Evolutionary conservation across 805 yeast species (phyloP).

Genomic region (Saturnispora silvae): DNA sequence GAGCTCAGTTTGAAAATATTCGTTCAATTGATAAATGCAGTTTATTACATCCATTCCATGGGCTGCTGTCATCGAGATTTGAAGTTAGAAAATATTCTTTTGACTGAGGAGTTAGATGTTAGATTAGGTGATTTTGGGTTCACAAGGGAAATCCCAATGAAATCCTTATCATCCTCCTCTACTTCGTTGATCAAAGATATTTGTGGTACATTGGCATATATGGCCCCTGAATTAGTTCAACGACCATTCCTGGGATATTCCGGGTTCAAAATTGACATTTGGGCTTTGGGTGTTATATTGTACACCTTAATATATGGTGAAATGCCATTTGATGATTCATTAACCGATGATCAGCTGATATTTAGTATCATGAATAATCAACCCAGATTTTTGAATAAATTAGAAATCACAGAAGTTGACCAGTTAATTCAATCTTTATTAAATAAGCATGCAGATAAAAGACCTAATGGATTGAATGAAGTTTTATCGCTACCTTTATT

Average conservation of each 20-base stretch:
- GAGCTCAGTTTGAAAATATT: constrained; percentile 45
- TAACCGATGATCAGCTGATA: constrained; percentile 46
- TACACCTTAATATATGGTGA: constrained; percentile 77
- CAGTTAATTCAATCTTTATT: constrained; percentile 45
- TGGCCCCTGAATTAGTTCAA: constrained; percentile 87
- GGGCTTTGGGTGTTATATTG: constrained; percentile 87
- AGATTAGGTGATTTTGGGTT: constrained; percentile 92
- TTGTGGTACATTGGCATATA: constrained; percentile 91
- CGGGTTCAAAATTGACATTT: constrained; percentile 75
- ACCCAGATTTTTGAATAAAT: constrained; percentile 40
- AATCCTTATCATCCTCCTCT: too few species aligned
- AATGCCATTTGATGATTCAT: constrained; percentile 85
- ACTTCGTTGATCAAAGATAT: constrained; percentile 54
- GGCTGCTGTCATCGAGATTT: constrained; percentile 86
- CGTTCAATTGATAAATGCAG: constrained; percentile 61
- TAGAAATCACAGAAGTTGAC: constrained; percentile 27
- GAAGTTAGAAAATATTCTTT: constrained; percentile 83
- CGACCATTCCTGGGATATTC: constrained; percentile 61
- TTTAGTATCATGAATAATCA: constrained; percentile 51
- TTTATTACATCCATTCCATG: constrained; percentile 66
- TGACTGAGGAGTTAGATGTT: constrained; percentile 46
- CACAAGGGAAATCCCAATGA: constrained; percentile 56
- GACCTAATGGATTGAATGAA: constrained; percentile 47
- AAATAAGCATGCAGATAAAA: constrained; percentile 49
- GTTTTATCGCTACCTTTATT: constrained; percentile 42